Evolutionary conservation across 2,329 filamentous ascomycete species (phyloP), one percentile per base, ranked within the genome.

Genomic region (Dryadomyces quercus-mongolicae): DNA sequence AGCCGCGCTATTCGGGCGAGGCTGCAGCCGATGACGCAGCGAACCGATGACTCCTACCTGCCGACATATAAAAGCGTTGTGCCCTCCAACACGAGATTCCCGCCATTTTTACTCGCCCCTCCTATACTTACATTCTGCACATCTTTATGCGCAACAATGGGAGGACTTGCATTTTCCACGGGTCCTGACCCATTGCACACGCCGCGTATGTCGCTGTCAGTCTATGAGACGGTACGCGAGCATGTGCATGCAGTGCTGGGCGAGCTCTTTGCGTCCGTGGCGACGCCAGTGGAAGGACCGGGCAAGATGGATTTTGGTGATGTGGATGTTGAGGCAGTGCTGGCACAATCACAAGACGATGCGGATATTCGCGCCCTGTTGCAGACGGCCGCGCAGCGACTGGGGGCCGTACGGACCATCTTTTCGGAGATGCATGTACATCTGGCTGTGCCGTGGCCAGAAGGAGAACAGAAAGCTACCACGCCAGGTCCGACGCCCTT

Each of bases 231-330:
- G 1, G 70, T 82, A 31, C 77, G 77, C 21, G 58, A 65, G 0
- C 62, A 69, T 0, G 78, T 75, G 56, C 68, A 73, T 25, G 55
- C 62, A 0, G 65, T 73, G 2, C 73, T 87, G 0, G 65, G 67
- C 1, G 60, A 69, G 1, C 67, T 84, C 3, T 88, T 80, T 60
- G 53, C 68, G 0, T 70, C 68, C 8, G 80, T 86, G 5, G 75
- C 73, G 1, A 73, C 76, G 0, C 82, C 86, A 0, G 77, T 84
- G 31, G 85, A 89, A 60, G 84, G 79, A 0, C 86, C 87, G 0
- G 82, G 65, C 1, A 93, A 93, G 66, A 45, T 59, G 0, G 78
- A 82, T 60, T 77, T 81, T 62, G 88, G 88, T 20, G 88, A 93
- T 59, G 70, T 94, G 42, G 88, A 93, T 66, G 73, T 91, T 56